phyloP scores from a whole-genome alignment of 306 rosid species.

The Cicer yamashitae region DNA sequence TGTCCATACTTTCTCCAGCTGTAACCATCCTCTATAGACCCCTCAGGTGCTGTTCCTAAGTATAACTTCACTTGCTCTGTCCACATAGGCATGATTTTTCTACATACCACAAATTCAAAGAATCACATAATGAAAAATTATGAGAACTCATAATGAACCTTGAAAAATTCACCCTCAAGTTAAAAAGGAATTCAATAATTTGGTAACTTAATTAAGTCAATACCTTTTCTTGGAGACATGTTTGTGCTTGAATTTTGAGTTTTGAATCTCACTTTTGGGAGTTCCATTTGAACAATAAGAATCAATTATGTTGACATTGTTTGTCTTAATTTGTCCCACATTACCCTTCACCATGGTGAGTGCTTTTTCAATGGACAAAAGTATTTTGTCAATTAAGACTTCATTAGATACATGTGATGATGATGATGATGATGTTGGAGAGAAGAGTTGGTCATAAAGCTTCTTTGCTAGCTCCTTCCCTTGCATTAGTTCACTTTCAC shows the following conservation, averaged over 20 bases:
- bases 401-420: slow-evolving; percentile 52
- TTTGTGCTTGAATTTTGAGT: slow-evolving; percentile 54
- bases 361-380: slow-evolving; percentile 63
- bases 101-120: slow-evolving; percentile 45
- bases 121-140: slow-evolving; percentile 9
- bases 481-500: slow-evolving; percentile 62
- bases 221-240: slow-evolving; percentile 73
- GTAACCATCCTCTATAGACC: slow-evolving; percentile 64
- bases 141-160: slow-evolving; percentile 18
- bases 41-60: slow-evolving; percentile 55
- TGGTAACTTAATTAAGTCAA: slow-evolving; percentile 20
- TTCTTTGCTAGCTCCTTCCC: slow-evolving; percentile 71
- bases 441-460: slow-evolving; percentile 51
- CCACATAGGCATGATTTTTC: slow-evolving; percentile 65
- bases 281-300: slow-evolving; percentile 51
- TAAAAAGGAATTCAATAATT: slow-evolving; percentile 8
- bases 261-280: slow-evolving; percentile 54
- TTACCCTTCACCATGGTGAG: slow-evolving; percentile 49
- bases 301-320: slow-evolving; percentile 36
- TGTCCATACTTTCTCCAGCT: slow-evolving; percentile 97
- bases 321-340: slow-evolving; percentile 40
- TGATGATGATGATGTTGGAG: slow-evolving; percentile 54
- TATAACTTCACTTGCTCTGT: slow-evolving; percentile 64
- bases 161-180: slow-evolving; percentile 5
- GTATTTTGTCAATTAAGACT: slow-evolving; percentile 58